Base-by-base conservation (phyloP, 2,329 filamentous ascomycete species). In the Dactylellina parvicollis region DNA sequence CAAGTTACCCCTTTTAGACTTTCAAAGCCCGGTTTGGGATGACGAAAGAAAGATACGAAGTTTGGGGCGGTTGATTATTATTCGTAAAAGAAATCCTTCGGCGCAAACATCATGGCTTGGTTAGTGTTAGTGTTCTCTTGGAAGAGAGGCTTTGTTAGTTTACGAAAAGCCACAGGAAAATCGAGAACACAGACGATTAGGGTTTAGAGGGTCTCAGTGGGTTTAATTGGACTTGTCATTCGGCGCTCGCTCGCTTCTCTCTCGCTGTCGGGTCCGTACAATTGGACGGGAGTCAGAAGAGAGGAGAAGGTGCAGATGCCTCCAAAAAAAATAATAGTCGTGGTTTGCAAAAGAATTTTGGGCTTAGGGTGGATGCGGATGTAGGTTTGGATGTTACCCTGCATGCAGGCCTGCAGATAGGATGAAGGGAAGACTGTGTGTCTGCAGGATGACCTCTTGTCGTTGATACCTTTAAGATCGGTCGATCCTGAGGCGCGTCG, bases 1-100 rank as follows among this genome's bases (percentile, higher is more conserved):
- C 34, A 60, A 59, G 54, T 59, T 69, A 61, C 64, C 64, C 64
- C 64, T 69, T 69, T 69, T 30, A 46, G 54, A 46, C 20, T 36
- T 24, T n/a, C 16, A 36, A 18, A 22, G 47, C 16, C 38, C 38
- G 44, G 38, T 47, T 40, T 18, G 20, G 57, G 54, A 69, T 69
- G 64, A 69, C 64, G 64, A 69, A 69, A 69, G 46, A 56, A n/a
- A 44, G n/a, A 14, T n/a, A 50, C 20, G 20, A 22, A 32, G 46
- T 3, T 50, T 50, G 22, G 57, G 22, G 26, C 20, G 24, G 26
- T 28, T 50, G 42, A 49, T 65, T 55, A 22, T 18, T 47, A 42
- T 40, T 36, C 42, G 52, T 67, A 52, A 67, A 47, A 56, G 4
- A 4, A 44, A n/a, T 5, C 8, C 22, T n/a, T 34, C 38, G 42